phyloP scores from a whole-genome alignment of 306 rosid genomes.

The Pyrus betulifolia region DNA sequence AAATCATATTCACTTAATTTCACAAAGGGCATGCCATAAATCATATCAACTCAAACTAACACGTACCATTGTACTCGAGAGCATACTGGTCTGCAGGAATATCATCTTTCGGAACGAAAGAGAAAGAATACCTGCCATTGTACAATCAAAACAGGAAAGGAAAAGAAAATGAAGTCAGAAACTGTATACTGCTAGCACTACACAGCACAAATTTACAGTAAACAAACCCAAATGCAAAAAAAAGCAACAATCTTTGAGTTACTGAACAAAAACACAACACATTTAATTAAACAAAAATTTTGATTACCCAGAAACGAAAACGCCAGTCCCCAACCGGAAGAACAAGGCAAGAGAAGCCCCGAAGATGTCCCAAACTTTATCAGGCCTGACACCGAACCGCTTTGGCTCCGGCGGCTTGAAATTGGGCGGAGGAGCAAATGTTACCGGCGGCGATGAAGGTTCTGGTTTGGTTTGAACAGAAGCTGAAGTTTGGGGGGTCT shows the following conservation, averaged over 20 bases:
- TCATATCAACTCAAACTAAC: slow-evolving; percentile 14
- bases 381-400: slow-evolving; percentile 67
- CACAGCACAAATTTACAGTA: background rate
- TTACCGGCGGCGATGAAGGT: slow-evolving; percentile 18
- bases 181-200: background rate
- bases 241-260: background rate
- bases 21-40: slow-evolving; percentile 3
- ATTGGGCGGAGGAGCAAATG: slow-evolving; percentile 59
- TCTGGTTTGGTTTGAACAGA: slow-evolving; percentile 31
- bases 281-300: background rate
- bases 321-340: slow-evolving; percentile 76
- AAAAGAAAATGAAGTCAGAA: background rate
- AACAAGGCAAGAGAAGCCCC: slow-evolving; percentile 60
- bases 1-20: background rate
- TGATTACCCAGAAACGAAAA: slow-evolving; percentile 70
- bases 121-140: slow-evolving; percentile 63
- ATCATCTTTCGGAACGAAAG: slow-evolving; percentile 67
- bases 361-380: slow-evolving; percentile 38
- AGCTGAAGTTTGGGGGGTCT: slow-evolving; percentile 26
- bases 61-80: slow-evolving; percentile 52
- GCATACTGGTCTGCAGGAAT: slow-evolving; percentile 69
- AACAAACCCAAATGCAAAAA: background rate
- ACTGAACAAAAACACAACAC: background rate
- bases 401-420: slow-evolving; percentile 91
- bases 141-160: background rate